Evolutionary conservation across 2,329 filamentous ascomycete species (phyloP), one percentile per base, ranked within the genome.

Genomic region (Verticillium zaregamsianum): DNA sequence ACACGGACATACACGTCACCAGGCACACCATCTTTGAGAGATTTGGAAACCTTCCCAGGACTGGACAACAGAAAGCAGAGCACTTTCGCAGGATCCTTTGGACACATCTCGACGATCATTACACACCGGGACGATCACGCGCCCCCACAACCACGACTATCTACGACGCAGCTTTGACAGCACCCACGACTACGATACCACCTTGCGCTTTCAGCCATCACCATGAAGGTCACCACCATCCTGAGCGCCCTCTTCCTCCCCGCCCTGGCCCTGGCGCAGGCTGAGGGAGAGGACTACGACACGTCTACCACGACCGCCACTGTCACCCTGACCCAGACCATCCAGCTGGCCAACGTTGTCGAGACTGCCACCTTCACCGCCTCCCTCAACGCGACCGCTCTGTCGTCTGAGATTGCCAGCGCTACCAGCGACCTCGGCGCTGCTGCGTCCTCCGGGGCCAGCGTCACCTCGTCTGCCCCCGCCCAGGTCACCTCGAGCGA

Each of bases 211-310:
- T 60, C 57, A 66, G 62, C 59, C 64, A 63, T 65, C 68, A 73
- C 62, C 60, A 79, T 79, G 76, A 76, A 76, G 56, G 68, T 77
- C 67, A 71, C 72, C 55, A 73, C 79, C 33, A 68, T 86, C 63
- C 62, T 81, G 69, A 71, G 82, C 63, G 79, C 80, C 64, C 71
- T 77, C 64, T 70, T 82, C 65, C 77, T 87, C 70, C 84, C 85
- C 68, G 76, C 84, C 59, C 71, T 86, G 69, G 84, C 82, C 63
- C 68, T 83, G 59, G 83, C 83, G 40, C 70, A 77, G 59, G 73
- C 71, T 14, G 62, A 66, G 59, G 65, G 59, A 23, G 64, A 61
- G 17, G 60, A 59, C 33, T 78, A 77, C 61, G 66, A 76, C 52
- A 77, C 78, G 28, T 66, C 69, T 33, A 68, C 69, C 28, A 77